Evolutionary conservation across 345 rosid species (phyloP).

Genomic region (Pseudoturritis turrita): DNA sequence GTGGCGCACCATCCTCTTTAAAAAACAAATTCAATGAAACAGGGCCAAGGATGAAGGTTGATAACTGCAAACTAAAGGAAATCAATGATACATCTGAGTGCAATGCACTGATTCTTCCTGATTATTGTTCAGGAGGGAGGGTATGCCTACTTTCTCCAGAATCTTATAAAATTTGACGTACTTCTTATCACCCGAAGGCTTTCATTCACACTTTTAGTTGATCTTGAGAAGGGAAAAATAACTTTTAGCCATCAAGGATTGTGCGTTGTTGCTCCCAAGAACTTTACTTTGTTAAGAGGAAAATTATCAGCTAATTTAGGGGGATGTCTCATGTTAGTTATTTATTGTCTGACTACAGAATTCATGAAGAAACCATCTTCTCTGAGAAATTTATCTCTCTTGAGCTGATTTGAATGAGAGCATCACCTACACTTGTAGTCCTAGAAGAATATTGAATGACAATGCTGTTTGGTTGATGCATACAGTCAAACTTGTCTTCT

Average conservation of each 20-base stretch:
- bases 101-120: constrained; percentile 32
- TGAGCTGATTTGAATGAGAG: background rate
- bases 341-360: background rate
- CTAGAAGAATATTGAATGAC: background rate
- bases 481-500: background rate
- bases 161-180: background rate
- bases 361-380: background rate
- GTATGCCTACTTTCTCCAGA: constrained; percentile 21
- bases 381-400: background rate
- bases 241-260: background rate
- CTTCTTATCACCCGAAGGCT: background rate
- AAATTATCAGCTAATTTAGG: background rate
- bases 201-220: background rate
- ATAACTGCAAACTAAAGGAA: constrained; percentile 9
- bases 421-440: background rate
- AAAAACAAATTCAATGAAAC: background rate
- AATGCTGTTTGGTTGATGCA: constrained; percentile 4
- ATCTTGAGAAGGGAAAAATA: background rate
- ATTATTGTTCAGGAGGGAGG: constrained; percentile 17
- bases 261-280: background rate
- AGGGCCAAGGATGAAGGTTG: constrained; percentile 6
- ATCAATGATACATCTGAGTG: constrained; percentile 35
- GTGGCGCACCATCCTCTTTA: constrained; percentile 15
- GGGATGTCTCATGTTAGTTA: background rate
- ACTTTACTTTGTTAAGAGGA: background rate